Evolutionary conservation across 768 basidiomycete species (phyloP), one percentile per base, ranked within the genome.

Genomic region (Suillus americanus): DNA sequence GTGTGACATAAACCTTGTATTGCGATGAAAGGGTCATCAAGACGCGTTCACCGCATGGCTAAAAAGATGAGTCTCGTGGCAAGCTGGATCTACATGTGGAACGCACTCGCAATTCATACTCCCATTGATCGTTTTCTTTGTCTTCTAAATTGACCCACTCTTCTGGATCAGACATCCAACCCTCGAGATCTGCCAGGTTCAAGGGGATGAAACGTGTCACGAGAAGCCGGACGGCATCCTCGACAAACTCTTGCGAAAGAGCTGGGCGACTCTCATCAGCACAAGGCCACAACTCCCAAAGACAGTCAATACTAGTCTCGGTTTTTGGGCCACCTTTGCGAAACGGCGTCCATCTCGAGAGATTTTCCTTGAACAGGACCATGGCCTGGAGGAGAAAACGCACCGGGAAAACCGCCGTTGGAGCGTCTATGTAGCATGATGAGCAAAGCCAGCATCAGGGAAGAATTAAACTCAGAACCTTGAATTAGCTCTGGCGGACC

Each of bases 31-130:
- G 75, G 23, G 91, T 88, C 80, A 95, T 86, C 28, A 98, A 80
- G 30, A 98, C 92, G n/a, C 95, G 84, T 77, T 98, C 96, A 55
- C 92, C 92, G 71, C 95, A 97, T 1, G 95, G 89, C 97, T 98
- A 65, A 12, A 43, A 23, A 48, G 20, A 18, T 60, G 70, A 33
- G 65, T 25, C 46, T 53, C 48, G 2, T 16, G 14, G 61, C 6
- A n/a, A 35, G 30, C 2, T 45, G 41, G 23, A 65, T 28, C 64
- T 63, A 48, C 51, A n/a, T 38, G 53, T 2, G 65, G 41, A 41
- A 76, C 89, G 35, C 71, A 97, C 95, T 67, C 97, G 84, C 65
- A 97, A 86, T 70, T 97, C 94, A 70, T 85, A 98, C 70, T 95
- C 90, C 95, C 96, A 98, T 64, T 92, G 87, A 45, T 96, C 95